Percentiles rank a stretch among this genome's conserved stretches.
phyloP scores from a whole-genome alignment of 2,329 filamentous ascomycete species.

The Pleomassaria siparia region DNA sequence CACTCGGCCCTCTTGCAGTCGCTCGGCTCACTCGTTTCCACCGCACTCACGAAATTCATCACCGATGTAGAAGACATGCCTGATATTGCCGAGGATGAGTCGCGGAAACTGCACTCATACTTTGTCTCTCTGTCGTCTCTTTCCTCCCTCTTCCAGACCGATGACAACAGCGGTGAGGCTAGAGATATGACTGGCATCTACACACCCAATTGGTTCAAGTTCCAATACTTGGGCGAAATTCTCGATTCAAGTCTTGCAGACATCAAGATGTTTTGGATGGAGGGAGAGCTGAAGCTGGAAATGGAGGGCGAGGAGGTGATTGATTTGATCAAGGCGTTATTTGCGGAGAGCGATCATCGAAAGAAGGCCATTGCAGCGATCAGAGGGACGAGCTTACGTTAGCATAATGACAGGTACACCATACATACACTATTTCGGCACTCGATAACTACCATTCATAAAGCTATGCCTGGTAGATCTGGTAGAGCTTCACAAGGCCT shows the following conservation, averaged over 20 bases:
- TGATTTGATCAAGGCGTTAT: slow-evolving; percentile 64
- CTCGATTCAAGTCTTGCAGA: slow-evolving; percentile 64
- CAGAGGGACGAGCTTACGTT: slow-evolving; percentile 21
- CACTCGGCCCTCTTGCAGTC: slow-evolving; percentile 63
- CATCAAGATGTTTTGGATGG: slow-evolving; percentile 66
- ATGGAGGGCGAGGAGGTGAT: slow-evolving; percentile 64
- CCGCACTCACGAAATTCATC: slow-evolving; percentile 61
- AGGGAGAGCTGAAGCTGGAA: slow-evolving; percentile 64
- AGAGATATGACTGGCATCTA: slow-evolving; percentile 63
- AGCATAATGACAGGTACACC: no score
- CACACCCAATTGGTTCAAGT: slow-evolving; percentile 64
- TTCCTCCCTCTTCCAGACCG: slow-evolving; percentile 58
- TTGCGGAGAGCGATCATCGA: slow-evolving; percentile 63
- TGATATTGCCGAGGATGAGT: slow-evolving; percentile 66
- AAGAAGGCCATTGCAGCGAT: slow-evolving; percentile 62
- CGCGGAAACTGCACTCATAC: slow-evolving; percentile 58
- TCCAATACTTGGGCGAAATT: slow-evolving; percentile 65
- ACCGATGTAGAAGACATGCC: slow-evolving; percentile 63
- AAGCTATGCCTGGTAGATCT: no score
- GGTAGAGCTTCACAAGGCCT: no score
- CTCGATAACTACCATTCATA: no score
- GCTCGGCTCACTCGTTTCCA: slow-evolving; percentile 60
- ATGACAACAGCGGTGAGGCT: slow-evolving; percentile 42
- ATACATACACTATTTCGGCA: no score
- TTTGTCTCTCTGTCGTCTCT: slow-evolving; percentile 59